Percentiles rank a stretch among this genome's conserved stretches.
Conservation (phyloP, 306 rosid species). For the Benincasa hispida region DNA sequence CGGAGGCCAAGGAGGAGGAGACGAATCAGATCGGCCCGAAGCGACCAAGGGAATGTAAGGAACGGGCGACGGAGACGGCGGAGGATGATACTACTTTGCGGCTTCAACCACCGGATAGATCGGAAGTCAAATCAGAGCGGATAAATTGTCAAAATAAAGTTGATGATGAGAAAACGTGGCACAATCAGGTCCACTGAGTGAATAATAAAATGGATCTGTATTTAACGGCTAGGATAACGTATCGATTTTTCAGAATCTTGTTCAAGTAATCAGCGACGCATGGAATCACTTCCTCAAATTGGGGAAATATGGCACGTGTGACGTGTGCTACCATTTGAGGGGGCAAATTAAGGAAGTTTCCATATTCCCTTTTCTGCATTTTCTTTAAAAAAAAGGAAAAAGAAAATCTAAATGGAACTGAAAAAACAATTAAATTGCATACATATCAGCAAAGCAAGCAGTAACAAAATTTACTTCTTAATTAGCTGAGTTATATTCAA, state of each 20-base stretch:
- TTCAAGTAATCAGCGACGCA: not conserved
- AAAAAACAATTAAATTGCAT: too few relatives aligned
- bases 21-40: slow-evolving; percentile 44
- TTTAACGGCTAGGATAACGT: slow-evolving; percentile 15
- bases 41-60: slow-evolving; percentile 38
- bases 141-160: slow-evolving; percentile 17
- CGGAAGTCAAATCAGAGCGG: slow-evolving; percentile 49
- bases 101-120: slow-evolving; percentile 22
- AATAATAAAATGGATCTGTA: slow-evolving; percentile 39
- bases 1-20: slow-evolving; percentile 8
- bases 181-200: slow-evolving; percentile 28
- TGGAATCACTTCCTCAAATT: not conserved
- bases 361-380: not conserved
- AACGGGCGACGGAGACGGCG: not conserved
- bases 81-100: slow-evolving; percentile 37
- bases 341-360: not conserved
- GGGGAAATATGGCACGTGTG: not conserved
- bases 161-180: slow-evolving; percentile 36
- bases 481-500: too few relatives aligned
- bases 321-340: not conserved
- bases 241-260: not conserved
- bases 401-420: too few relatives aligned
- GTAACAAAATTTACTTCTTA: too few relatives aligned
- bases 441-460: not conserved
- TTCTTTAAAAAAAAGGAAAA: not conserved